These are phyloP conservation scores for Dillenia suffruticosa DNA, from an alignment of 164 flowering plant species.

Conservation along the genomic window DNA sequence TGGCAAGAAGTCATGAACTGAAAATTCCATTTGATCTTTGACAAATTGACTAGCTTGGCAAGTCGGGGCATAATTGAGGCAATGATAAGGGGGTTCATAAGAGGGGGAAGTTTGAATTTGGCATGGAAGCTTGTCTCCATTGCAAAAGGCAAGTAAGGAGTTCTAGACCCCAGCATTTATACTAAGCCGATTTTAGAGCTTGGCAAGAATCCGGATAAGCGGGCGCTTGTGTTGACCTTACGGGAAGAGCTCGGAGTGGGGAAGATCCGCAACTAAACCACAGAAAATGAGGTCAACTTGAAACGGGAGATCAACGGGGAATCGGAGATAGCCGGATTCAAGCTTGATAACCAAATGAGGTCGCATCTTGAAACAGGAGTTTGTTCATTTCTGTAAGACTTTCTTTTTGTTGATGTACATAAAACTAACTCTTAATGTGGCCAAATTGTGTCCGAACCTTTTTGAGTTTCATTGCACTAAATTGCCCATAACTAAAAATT, in stretches of 20 bases:
- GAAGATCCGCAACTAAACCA: conserved; percentile 63
- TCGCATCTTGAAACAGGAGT: conserved; percentile 27
- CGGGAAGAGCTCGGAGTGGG: conserved; percentile 74
- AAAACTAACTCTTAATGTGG: no score
- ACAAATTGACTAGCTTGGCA: conserved; percentile 45
- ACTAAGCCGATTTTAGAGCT: conserved; percentile 69
- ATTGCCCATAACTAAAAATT: no score
- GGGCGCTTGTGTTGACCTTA: conserved; percentile 33
- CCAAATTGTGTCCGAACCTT: no score
- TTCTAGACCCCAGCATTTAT: conserved; percentile 65
- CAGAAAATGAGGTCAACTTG: conserved; percentile 24
- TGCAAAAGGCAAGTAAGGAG: conserved; percentile 46
- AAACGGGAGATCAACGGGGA: conserved; percentile 57
- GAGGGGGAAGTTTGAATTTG: conserved; percentile 60
- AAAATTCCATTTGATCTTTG: conserved; percentile 56
- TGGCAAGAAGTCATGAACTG: conserved; percentile 54
- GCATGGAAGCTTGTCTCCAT: conserved; percentile 64
- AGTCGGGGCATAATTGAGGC: conserved; percentile 76
- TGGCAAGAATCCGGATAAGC: conserved; percentile 75
- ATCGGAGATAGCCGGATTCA: conserved; percentile 67
- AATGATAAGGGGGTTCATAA: conserved; percentile 69
- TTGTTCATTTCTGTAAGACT: conserved; percentile 10
- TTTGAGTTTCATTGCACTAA: no score
- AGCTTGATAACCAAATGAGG: conserved; percentile 40
- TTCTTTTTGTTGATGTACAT: no score